Base-by-base conservation (phyloP, 163 green algal genomes). In the Scenedesmus sp. region DNA sequence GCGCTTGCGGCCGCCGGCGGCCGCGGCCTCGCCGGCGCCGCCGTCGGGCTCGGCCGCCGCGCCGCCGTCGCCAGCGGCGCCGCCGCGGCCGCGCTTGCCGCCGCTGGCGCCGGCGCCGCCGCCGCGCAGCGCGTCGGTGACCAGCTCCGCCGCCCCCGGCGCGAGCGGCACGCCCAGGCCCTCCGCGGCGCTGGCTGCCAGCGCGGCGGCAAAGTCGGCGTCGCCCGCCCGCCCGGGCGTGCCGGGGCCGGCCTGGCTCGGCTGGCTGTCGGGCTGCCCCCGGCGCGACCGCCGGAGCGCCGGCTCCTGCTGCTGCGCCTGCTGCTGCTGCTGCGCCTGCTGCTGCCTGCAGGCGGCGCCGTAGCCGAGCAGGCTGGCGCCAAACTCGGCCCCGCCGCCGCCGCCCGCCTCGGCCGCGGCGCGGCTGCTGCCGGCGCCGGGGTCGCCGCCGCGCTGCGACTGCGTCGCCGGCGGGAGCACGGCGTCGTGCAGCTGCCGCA, bases 291-390 rank as follows among this genome's bases (percentile, higher is more conserved):
- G 50, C 50, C 60, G 11, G 4, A 26, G 72, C 60, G 56, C 60
- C 54, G 50, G 51, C 57, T 45, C 58, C 51, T 11, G n/a, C 48
- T 28, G 45, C 47, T 56, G 14, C 22, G 31, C 22, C 80, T 20
- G 65, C 58, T 50, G 63, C 34, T 54, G 36, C 34, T 26, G 56
- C 50, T 48, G 67, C 53, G 31, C 42, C 53, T 56, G 53, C 29
- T 60, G 70, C 44, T 39, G 57, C 4, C 62, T 34, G 28, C 64
- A 70, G 14, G 70, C 57, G 20, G 42, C 60, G 44, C 70, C 70
- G 62, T 78, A 78, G 9, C 70, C 70, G 33, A 78, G 70, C 42
- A 78, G 24, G 17, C 42, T 53, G 1, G 70, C 33, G n/a, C 70
- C 70, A 70, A 78, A 78, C 17, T 70, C 70, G n/a, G 4, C 3